Evolutionary conservation across 2,329 filamentous ascomycete species (phyloP), one percentile per base, ranked within the genome.

Genomic region (Pyrenochaeta sp.): DNA sequence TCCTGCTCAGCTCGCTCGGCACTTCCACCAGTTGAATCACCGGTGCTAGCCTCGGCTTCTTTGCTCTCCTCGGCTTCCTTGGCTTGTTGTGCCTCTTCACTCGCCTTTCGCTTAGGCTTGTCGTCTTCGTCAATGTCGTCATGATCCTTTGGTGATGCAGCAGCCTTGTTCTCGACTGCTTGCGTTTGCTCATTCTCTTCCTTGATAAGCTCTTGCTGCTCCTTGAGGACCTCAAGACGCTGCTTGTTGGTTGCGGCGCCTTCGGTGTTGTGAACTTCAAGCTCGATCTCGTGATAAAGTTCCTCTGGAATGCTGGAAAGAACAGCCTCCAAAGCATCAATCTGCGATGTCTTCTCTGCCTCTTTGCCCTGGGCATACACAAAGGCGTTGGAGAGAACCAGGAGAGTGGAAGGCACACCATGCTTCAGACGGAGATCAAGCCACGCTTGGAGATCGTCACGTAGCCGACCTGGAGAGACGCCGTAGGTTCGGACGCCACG

Each of bases 211-310:
- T 97, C 95, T 77, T 99, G 91, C 81, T 99, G 95, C 81, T 99
- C 95, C 85, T 92, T 96, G 73, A 99, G 85, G 14, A 99, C 95
- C 81, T 99, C 95, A 36, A 99, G 89, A 75, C 95, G 90, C 83
- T 98, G 95, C 85, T 96, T 97, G 86, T 99, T 99, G 63, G 95
- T 99, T 20, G 95, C 95, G 10, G 93, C 94, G 57, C 95, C 95
- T 79, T 99, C 95, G 43, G 94, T 93, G 57, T 89, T 96, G 83
- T 97, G 92, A 9, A 99, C 92, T 80, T 99, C 95, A 29, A 99
- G 89, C 79, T 98, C 95, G 60, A 99, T 97, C 82, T 99, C 95
- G 83, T 99, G 95, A 90, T 96, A 99, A 35, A 99, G 84, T 77
- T 99, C 95, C 78, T 99, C 95, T 2, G 95, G 95, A 58, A 99